Conservation (phyloP, 1,284 basidiomycete species). For the Tilletia setariae region DNA sequence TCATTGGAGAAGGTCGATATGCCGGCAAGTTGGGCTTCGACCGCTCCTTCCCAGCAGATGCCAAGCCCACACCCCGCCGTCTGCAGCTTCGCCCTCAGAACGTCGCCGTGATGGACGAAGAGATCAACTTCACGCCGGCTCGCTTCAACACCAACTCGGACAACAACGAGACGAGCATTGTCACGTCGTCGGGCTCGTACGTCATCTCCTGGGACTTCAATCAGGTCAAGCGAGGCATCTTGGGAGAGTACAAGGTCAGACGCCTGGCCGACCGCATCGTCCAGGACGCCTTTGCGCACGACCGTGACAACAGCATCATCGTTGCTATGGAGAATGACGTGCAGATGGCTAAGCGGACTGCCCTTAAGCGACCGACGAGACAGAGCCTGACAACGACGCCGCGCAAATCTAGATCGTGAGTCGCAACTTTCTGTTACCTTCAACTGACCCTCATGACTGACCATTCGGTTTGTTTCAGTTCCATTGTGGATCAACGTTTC, state of each 20-base stretch:
- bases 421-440: background rate
- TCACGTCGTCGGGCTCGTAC: constrained; percentile 92
- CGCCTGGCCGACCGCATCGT: constrained; percentile 63
- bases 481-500: constrained; percentile 3
- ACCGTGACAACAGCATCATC: constrained; percentile 87
- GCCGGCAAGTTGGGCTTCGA: constrained; percentile 86
- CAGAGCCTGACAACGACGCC: constrained; percentile 58
- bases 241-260: constrained; percentile 84
- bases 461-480: background rate
- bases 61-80: constrained; percentile 86
- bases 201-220: constrained; percentile 82
- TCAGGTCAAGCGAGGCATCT: constrained; percentile 84
- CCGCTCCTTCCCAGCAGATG: constrained; percentile 85
- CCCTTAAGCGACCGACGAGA: constrained; percentile 79
- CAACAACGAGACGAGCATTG: constrained; percentile 81
- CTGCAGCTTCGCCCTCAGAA: constrained; percentile 88
- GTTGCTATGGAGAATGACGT: constrained; percentile 94
- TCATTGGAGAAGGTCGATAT: constrained; percentile 87
- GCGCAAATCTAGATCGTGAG: constrained; percentile 7
- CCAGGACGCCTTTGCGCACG: constrained; percentile 52
- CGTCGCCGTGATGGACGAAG: constrained; percentile 87
- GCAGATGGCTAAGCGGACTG: constrained; percentile 87
- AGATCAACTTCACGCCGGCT: constrained; percentile 85
- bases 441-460: background rate
- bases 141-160: constrained; percentile 80